Conservation (phyloP, 2,329 filamentous ascomycete genomes). For the Arthrocladium fulminans region DNA sequence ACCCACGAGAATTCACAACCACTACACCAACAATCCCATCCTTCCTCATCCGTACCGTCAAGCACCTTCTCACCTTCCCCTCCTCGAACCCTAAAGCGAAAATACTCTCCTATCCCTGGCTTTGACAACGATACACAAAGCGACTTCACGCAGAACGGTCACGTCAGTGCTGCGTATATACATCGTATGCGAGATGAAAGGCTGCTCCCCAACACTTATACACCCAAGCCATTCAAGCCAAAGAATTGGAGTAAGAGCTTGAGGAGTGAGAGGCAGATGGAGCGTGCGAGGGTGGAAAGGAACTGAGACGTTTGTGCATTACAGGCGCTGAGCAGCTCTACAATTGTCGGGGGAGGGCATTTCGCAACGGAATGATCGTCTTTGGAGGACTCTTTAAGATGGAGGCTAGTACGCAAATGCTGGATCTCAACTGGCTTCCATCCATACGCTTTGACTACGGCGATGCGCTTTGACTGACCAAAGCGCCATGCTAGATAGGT, state of each 20-base stretch:
- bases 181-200: slow-evolving; percentile 20
- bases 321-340: no score
- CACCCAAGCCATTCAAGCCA: slow-evolving; percentile 29
- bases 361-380: no score
- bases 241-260: slow-evolving; percentile 9
- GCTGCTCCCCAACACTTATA: slow-evolving; percentile 19
- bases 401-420: no score
- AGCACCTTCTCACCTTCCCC: slow-evolving; percentile 5
- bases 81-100: slow-evolving; percentile 11
- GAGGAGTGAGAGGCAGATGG: not conserved
- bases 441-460: no score
- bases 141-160: slow-evolving; percentile 23
- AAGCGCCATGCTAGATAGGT: no score
- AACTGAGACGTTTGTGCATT: no score
- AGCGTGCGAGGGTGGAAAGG: not conserved
- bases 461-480: no score
- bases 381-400: no score
- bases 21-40: not conserved
- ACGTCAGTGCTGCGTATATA: slow-evolving; percentile 22
- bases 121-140: slow-evolving; percentile 24
- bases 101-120: slow-evolving; percentile 18
- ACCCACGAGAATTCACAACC: not conserved
- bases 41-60: slow-evolving; percentile 13
- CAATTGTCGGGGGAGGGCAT: no score
- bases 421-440: no score